Evolutionary conservation across 495 filamentous ascomycete genomes (phyloP).

Genomic region (Podospora pseudopauciseta): DNA sequence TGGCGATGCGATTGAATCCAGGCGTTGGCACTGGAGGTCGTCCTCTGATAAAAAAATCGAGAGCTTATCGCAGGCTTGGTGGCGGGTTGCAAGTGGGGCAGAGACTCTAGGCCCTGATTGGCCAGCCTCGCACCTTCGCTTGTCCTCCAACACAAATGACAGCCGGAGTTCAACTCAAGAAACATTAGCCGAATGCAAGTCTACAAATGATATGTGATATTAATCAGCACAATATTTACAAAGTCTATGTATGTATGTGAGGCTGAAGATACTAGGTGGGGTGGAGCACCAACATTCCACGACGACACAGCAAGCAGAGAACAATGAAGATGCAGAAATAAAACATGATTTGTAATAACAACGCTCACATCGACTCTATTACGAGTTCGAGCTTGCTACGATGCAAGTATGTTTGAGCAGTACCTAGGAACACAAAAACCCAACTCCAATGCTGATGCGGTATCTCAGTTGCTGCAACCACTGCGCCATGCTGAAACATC

Average conservation of each 20-base stretch:
- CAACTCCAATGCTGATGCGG: slow-evolving; percentile 25
- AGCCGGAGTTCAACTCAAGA: neutral
- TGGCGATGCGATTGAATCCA: neutral
- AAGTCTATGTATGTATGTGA: neutral
- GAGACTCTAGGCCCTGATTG: neutral
- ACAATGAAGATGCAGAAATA: neutral
- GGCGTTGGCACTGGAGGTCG: neutral
- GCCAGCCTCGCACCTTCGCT: neutral
- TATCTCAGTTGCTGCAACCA: slow-evolving; percentile 11
- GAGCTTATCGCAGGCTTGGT: slow-evolving; percentile 24
- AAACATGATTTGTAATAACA: neutral
- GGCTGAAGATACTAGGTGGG: neutral
- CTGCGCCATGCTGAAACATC: slow-evolving; percentile 7
- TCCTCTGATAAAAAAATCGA: slow-evolving; percentile 27
- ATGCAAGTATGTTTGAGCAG: neutral
- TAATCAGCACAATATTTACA: neutral
- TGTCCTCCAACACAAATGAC: neutral
- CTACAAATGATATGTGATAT: neutral
- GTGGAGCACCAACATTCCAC: neutral
- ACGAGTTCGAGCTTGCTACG: neutral
- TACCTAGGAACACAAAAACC: slow-evolving; percentile 12
- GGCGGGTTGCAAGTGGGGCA: slow-evolving; percentile 20
- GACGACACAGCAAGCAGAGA: neutral
- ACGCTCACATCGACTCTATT: neutral
- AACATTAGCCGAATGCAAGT: neutral